These are phyloP conservation scores for Catunica adiposa DNA, from an alignment of 2,329 filamentous ascomycete species.

Conservation along the genomic window DNA sequence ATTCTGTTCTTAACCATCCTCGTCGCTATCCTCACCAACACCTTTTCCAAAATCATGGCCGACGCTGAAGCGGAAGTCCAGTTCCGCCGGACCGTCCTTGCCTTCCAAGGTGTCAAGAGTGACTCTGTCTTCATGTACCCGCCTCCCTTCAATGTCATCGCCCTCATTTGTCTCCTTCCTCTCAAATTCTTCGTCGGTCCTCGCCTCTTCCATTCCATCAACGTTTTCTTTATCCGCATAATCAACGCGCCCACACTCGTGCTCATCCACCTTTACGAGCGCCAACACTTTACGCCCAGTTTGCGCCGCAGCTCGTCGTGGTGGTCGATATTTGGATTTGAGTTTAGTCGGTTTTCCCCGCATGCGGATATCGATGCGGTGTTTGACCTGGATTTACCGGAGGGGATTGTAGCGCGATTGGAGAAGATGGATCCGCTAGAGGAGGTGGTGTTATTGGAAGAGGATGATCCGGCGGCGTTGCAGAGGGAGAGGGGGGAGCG, in stretches of 20 bases:
- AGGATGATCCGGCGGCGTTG: constrained; percentile 16
- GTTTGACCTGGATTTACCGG: constrained; percentile 42
- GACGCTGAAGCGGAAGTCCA: constrained; percentile 55
- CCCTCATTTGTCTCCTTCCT: constrained; percentile 45
- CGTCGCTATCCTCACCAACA: constrained; percentile 57
- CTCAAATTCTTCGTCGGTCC: constrained; percentile 46
- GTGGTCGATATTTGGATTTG: constrained; percentile 20
- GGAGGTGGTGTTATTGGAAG: constrained; percentile 22
- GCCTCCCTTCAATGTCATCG: constrained; percentile 54
- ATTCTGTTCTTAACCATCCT: constrained; percentile 60
- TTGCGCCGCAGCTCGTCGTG: background rate
- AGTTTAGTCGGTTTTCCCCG: constrained; percentile 34
- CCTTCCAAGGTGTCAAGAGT: constrained; percentile 57
- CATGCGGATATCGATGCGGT: constrained; percentile 45
- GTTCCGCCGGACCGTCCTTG: constrained; percentile 54
- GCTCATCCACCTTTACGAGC: constrained; percentile 43
- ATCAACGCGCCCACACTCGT: constrained; percentile 49
- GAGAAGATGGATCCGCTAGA: constrained; percentile 22
- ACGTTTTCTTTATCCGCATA: constrained; percentile 45
- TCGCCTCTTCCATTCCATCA: constrained; percentile 53
- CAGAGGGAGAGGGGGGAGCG: background rate
- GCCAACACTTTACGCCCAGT: constrained; percentile 28
- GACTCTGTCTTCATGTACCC: constrained; percentile 55
- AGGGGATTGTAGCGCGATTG: constrained; percentile 22
- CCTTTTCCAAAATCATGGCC: constrained; percentile 52